Conservation (phyloP, 179 eudicot species). For the Heliamphora pulchella region DNA sequence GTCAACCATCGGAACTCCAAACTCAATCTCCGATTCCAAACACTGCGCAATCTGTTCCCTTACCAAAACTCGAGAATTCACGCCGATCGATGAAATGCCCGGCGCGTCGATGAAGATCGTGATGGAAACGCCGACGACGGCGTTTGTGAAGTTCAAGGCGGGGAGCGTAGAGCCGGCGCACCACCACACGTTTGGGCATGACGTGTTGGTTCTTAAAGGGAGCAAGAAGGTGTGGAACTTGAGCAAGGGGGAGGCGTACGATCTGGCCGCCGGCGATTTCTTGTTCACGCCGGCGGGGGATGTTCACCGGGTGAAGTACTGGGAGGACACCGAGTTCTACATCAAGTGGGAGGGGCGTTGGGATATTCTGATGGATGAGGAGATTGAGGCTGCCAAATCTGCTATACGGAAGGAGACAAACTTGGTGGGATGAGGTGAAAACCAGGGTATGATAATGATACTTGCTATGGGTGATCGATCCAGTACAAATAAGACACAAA, state of each 20-base stretch:
- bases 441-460: background rate
- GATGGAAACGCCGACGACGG: conserved; percentile 71
- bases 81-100: conserved; percentile 61
- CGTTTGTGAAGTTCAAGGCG: conserved; percentile 57
- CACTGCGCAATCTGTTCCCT: conserved; percentile 53
- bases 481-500: too few species aligned
- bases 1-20: conserved; percentile 44
- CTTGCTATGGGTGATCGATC: too few species aligned
- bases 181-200: conserved; percentile 80
- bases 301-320: conserved; percentile 76
- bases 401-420: conserved; percentile 33
- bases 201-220: conserved; percentile 69
- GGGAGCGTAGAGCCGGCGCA: conserved; percentile 93
- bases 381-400: conserved; percentile 60
- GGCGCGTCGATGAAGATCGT: conserved; percentile 81
- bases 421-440: background rate
- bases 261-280: conserved; percentile 60
- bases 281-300: conserved; percentile 84
- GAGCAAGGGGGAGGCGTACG: conserved; percentile 48
- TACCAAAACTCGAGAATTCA: conserved; percentile 46
- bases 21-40: background rate
- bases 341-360: conserved; percentile 91
- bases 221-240: conserved; percentile 88
- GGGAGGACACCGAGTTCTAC: conserved; percentile 84
- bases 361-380: conserved; percentile 83